Base-by-base conservation (phyloP, 2,329 filamentous ascomycete genomes). In the Myrmaecium sp. region DNA sequence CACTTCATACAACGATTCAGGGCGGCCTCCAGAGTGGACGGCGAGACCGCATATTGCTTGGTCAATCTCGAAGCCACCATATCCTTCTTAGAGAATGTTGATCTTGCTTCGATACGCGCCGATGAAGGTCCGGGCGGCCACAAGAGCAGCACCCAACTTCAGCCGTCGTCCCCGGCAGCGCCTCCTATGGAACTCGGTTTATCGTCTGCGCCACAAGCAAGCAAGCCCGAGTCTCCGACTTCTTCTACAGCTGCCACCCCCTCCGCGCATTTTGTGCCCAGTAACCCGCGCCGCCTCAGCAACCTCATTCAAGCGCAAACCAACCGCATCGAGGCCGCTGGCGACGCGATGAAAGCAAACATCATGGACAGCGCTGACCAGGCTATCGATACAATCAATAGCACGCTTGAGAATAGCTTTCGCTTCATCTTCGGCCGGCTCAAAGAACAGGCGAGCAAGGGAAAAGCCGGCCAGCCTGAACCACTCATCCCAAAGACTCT, bases 11-110 rank as follows among this genome's bases (percentile, higher is more conserved):
- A 95, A 46, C 64, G 78, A 34, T 98, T 98, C 47, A 72, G 89
- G 30, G 80, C 81, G 47, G 70, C 80, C 27, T 74, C 63, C 36
- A 93, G 86, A 42, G 68, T 95, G 19, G 82, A 91, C 30, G 89
- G 89, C 10, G 89, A 98, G 52, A 78, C 84, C 8, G 84, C 89
- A 1, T 98, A 98, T 51, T 95, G 89, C 44, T 60, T 98, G 30
- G 94, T 91, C 21, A 98, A 93, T 39, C 65, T 98, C 1, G 89
- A 98, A 52, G 89, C 89, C 11, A 79, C 86, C 31, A 82, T 95
- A 30, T 84, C 78, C 27, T 98, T 98, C 43, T 59, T 98, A 9
- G 80, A 95, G 43, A 95, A 84, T 1, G 89, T 98, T 15, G 89
- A 98, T 47, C 63, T 98, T 14, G 80, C 84, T 5, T 93, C 79